Evolutionary conservation across 768 basidiomycete species (phyloP).

Genomic region (Podaxis sp.): DNA sequence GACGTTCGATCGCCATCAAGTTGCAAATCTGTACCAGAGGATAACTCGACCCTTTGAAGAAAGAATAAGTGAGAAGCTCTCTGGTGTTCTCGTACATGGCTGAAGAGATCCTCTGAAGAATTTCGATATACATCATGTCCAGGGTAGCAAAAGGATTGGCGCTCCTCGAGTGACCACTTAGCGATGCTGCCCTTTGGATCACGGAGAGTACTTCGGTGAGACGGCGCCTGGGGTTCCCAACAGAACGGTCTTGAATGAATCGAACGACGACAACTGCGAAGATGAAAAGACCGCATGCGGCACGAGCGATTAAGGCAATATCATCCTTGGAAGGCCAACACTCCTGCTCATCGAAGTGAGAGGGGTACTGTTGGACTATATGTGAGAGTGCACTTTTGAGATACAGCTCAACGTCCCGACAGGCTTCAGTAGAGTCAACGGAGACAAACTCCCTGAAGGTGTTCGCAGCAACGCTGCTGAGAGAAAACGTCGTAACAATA

Average conservation of each 20-base stretch:
- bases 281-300: slow-evolving; percentile 28
- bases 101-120: not conserved
- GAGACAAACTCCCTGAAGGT: slow-evolving; percentile 5
- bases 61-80: not conserved
- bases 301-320: slow-evolving; percentile 14
- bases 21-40: not conserved
- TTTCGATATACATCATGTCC: not conserved
- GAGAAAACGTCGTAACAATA: slow-evolving; percentile 18
- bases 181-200: not conserved
- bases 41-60: not conserved
- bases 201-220: not conserved
- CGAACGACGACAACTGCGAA: slow-evolving; percentile 29
- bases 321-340: slow-evolving; percentile 14
- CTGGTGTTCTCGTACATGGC: not conserved
- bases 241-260: slow-evolving; percentile 18
- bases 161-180: not conserved
- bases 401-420: slow-evolving; percentile 21
- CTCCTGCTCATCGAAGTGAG: not conserved
- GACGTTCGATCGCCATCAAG: not conserved
- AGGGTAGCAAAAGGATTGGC: not conserved
- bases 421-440: slow-evolving; percentile 15
- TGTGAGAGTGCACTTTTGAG: slow-evolving; percentile 13
- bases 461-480: not conserved
- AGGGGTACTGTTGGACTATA: slow-evolving; percentile 12
- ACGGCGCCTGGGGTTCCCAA: not conserved